A percentile compares a stretch with the other conserved stretches of the same genome.
phyloP scores from a whole-genome alignment of 1,284 basidiomycete species.

The Trametes pubescens region DNA sequence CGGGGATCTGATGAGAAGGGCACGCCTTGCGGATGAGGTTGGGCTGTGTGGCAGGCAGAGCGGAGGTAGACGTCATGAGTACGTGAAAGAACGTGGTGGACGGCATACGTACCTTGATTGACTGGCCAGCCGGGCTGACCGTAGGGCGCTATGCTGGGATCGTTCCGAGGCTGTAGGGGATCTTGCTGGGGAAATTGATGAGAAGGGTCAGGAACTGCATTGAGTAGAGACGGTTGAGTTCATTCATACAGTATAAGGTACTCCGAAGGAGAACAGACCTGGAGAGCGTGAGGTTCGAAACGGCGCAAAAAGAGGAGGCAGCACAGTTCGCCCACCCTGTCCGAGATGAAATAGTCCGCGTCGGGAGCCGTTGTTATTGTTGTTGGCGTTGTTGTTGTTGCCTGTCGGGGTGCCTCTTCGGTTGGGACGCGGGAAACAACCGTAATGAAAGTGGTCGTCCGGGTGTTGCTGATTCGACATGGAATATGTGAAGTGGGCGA shows the following conservation, averaged over 20 bases:
- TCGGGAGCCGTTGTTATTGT: conserved; percentile 35
- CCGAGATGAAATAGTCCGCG: conserved; percentile 64
- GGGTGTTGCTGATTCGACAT: conserved; percentile 44
- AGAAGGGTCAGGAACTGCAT: conserved; percentile 46
- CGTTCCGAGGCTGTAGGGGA: conserved; percentile 63
- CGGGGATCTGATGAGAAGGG: conserved; percentile 53
- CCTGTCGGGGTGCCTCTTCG: conserved; percentile 41
- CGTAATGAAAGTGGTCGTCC: conserved; percentile 46
- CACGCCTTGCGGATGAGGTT: conserved; percentile 37
- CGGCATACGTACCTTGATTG: conserved; percentile 52
- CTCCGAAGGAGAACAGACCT: conserved; percentile 73
- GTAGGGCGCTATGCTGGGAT: conserved; percentile 60
- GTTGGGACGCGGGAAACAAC: conserved; percentile 42
- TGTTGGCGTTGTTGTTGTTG: conserved; percentile 37
- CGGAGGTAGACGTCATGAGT: conserved; percentile 27
- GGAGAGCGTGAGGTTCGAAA: conserved; percentile 87
- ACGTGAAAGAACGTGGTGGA: conserved; percentile 31
- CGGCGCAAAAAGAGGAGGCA: conserved; percentile 83
- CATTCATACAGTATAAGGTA: conserved; percentile 39
- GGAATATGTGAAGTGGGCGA: conserved; percentile 42
- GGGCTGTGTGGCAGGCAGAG: conserved; percentile 31
- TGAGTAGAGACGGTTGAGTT: conserved; percentile 38
- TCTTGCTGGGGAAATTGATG: conserved; percentile 69
- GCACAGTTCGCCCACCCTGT: conserved; percentile 87
- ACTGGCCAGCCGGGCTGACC: conserved; percentile 55